Conservation (phyloP, 805 yeast species). For the Wickerhamiella nectarea region DNA sequence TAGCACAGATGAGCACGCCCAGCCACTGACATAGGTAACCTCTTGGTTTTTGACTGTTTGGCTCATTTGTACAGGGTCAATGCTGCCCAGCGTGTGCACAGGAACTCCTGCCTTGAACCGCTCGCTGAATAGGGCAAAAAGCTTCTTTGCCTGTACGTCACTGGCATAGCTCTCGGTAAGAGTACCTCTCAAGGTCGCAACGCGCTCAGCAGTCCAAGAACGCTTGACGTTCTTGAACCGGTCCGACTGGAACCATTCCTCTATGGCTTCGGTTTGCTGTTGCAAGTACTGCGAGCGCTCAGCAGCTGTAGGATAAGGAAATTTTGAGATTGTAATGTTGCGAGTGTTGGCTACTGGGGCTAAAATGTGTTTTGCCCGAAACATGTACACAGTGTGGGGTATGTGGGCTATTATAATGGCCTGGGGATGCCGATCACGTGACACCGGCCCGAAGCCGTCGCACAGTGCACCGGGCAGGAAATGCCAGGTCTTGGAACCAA, state of each 20-base stretch:
- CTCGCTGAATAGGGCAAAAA: conserved; percentile 33
- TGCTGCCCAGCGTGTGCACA: conserved; percentile 44
- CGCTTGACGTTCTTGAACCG: conserved; percentile 37
- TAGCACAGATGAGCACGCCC: conserved; percentile 31
- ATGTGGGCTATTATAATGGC: neutral
- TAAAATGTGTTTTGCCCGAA: neutral
- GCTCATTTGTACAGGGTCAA: conserved; percentile 50
- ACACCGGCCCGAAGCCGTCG: neutral
- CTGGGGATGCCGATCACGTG: conserved; percentile 9
- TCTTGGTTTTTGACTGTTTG: conserved; percentile 39
- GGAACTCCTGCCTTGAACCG: conserved; percentile 34
- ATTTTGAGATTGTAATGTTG: conserved; percentile 11
- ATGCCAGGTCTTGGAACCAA: no score
- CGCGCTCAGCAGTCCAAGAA: conserved; percentile 39
- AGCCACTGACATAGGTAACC: conserved; percentile 16
- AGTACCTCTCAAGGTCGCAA: conserved; percentile 41
- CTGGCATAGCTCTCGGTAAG: conserved; percentile 32
- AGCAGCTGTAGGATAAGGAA: conserved; percentile 27
- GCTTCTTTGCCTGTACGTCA: conserved; percentile 39
- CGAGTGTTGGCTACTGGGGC: neutral
- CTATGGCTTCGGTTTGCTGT: conserved; percentile 28
- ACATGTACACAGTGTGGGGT: neutral
- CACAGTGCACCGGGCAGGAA: no score
- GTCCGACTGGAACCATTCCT: conserved; percentile 38
- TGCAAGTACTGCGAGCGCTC: conserved; percentile 25